phyloP scores from a whole-genome alignment of 176 grass and related monocot species.

The barley (Hordeum vulgare) region DNA sequence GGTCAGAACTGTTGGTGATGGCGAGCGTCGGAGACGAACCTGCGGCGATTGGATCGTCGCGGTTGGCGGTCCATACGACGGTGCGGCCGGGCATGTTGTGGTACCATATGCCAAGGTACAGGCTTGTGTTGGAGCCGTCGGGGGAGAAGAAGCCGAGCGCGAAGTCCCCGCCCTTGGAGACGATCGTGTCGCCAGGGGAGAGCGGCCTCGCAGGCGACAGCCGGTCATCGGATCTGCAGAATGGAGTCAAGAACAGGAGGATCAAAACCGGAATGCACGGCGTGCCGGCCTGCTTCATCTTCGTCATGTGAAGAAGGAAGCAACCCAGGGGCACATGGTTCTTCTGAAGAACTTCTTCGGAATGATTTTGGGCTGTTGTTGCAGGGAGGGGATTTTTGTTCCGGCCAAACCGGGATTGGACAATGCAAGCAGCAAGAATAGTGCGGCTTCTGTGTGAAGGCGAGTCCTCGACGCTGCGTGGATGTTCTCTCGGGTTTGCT shows the following conservation, averaged over 20 bases:
- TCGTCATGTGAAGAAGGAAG: background rate
- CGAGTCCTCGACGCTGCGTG: too few relatives aligned
- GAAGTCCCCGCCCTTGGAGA: slow-evolving; percentile 27
- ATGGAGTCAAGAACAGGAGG: background rate
- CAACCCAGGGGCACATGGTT: too few relatives aligned
- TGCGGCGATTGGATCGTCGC: background rate
- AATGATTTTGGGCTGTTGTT: too few relatives aligned
- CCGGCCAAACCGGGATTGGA: too few relatives aligned
- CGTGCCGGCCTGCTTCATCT: background rate
- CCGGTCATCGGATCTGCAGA: slow-evolving; percentile 7
- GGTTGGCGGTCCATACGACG: slow-evolving; percentile 31
- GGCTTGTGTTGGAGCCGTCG: background rate
- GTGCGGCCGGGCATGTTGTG: slow-evolving; percentile 3
- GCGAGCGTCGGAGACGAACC: background rate
- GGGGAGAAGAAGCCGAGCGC: slow-evolving; percentile 30
- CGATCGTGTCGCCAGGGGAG: background rate
- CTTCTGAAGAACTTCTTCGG: too few relatives aligned
- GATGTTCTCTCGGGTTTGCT: too few relatives aligned
- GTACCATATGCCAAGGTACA: slow-evolving; percentile 36
- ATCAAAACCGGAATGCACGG: background rate
- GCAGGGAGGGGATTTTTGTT: too few relatives aligned
- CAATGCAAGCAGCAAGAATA: too few relatives aligned
- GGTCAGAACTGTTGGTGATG: background rate
- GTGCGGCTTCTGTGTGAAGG: too few relatives aligned
- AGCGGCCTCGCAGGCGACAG: background rate